phyloP scores from a whole-genome alignment of 495 filamentous ascomycete species.

The Chaetomium fimeti region DNA sequence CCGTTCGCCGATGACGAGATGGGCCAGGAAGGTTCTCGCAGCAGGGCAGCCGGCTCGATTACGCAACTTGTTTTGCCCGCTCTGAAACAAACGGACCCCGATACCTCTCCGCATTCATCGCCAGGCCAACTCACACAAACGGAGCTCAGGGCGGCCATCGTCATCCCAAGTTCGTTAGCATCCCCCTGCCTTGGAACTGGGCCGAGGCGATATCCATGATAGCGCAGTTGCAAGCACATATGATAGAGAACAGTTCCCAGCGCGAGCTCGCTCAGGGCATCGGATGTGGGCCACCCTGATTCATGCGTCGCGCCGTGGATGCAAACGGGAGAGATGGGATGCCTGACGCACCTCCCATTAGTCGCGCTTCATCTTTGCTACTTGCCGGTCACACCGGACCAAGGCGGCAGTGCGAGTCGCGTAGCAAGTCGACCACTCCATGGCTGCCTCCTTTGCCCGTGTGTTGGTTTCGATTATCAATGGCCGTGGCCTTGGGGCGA shows the following conservation, averaged over 20 bases:
- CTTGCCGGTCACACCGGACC: neutral
- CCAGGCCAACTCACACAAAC: neutral
- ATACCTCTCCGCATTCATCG: neutral
- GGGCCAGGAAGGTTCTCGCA: constrained; percentile 17
- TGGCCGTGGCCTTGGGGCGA: neutral
- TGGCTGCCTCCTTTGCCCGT: constrained; percentile 5
- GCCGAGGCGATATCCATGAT: constrained; percentile 7
- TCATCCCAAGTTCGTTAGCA: neutral
- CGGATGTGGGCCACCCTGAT: neutral
- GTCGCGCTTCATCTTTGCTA: neutral
- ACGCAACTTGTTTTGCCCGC: neutral
- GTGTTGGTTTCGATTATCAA: neutral
- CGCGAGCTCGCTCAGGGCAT: neutral
- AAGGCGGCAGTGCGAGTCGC: neutral
- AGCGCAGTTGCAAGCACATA: neutral
- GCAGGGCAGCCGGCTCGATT: neutral
- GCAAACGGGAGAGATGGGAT: constrained; percentile 6
- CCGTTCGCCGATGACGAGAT: constrained; percentile 15
- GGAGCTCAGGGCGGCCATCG: neutral
- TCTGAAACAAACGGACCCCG: neutral
- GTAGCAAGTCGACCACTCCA: constrained; percentile 16
- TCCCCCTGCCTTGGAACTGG: constrained; percentile 3
- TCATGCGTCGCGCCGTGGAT: constrained; percentile 1
- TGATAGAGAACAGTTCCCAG: neutral
- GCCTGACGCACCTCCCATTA: neutral